These are phyloP conservation scores for Plasmodium fragile DNA, from an alignment of 169 alveolate genomes.

Conservation along the genomic window DNA sequence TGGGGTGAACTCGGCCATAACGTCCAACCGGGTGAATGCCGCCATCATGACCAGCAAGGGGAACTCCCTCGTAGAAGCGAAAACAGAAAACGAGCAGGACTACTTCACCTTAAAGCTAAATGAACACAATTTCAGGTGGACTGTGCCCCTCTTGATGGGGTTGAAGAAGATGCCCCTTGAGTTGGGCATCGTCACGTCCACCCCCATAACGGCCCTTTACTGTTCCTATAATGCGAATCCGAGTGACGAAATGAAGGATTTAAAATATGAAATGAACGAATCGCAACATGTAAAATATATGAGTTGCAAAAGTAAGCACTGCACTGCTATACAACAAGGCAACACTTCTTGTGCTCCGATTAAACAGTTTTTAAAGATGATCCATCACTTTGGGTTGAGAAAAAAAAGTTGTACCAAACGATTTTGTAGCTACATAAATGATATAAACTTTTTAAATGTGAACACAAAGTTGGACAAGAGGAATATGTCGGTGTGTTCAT, in stretches of 20 bases:
- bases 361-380: slow-evolving; percentile 6
- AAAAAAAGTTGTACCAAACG: slow-evolving; percentile 29
- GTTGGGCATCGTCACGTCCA: slow-evolving; percentile 18
- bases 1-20: not conserved
- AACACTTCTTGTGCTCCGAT: slow-evolving; percentile 11
- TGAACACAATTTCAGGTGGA: slow-evolving; percentile 63
- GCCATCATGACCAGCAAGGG: not conserved
- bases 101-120: slow-evolving; percentile 22
- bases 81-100: not conserved
- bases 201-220: slow-evolving; percentile 27
- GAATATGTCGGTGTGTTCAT: slow-evolving; percentile 47
- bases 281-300: slow-evolving; percentile 30
- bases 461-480: not conserved
- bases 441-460: slow-evolving; percentile 40
- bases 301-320: slow-evolving; percentile 4
- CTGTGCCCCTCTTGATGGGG: slow-evolving; percentile 27
- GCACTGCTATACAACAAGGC: not conserved
- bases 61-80: not conserved
- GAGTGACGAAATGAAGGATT: not conserved
- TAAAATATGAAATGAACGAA: slow-evolving; percentile 17
- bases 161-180: slow-evolving; percentile 10
- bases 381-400: slow-evolving; percentile 18
- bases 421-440: slow-evolving; percentile 58
- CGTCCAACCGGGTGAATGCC: not conserved
- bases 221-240: slow-evolving; percentile 11